Conservation (phyloP, 1,139 yeast genomes). For the Blastobotrys capitulatus region DNA sequence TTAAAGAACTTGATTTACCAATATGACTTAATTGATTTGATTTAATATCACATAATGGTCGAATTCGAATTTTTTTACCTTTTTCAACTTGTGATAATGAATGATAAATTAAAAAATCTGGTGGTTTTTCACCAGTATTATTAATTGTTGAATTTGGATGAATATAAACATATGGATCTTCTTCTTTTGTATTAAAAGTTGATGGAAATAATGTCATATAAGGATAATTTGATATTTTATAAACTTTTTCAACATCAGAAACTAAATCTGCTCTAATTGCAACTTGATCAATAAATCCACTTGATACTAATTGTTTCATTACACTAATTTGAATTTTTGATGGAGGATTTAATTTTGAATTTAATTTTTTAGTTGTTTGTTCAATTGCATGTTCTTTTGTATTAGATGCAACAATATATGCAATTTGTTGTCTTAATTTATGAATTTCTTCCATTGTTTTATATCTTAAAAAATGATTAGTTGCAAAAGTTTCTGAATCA, state of each 20-base stretch:
- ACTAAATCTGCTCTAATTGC: constrained; percentile 77
- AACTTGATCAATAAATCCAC: constrained; percentile 89
- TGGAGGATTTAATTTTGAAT: constrained; percentile 63
- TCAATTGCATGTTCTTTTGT: constrained; percentile 51
- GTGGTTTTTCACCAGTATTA: constrained; percentile 59
- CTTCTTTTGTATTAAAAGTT: constrained; percentile 28
- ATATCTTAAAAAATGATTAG: constrained; percentile 52
- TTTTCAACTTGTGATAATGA: constrained; percentile 42
- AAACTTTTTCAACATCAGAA: constrained; percentile 52
- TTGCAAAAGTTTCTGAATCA: constrained; percentile 41
- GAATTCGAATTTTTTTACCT: constrained; percentile 46
- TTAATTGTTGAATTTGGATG: constrained; percentile 70
- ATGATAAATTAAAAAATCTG: constrained; percentile 68
- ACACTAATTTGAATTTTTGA: constrained; percentile 62
- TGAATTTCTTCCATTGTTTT: constrained; percentile 72
- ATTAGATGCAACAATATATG: constrained; percentile 61
- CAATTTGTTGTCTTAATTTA: constrained; percentile 74
- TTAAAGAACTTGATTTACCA: constrained; percentile 63
- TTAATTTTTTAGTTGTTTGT: constrained; percentile 40
- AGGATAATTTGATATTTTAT: constrained; percentile 58
- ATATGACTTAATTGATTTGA: constrained; percentile 75
- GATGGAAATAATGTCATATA: constrained; percentile 62
- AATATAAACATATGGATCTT: constrained; percentile 52
- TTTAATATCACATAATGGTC: constrained; percentile 67
- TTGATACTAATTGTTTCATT: constrained; percentile 83